Evolutionary conservation across 225 moss, liverwort and hornwort species (phyloP), one percentile per base, ranked within the genome.

Genomic region (Physcomitrellopsis africana): DNA sequence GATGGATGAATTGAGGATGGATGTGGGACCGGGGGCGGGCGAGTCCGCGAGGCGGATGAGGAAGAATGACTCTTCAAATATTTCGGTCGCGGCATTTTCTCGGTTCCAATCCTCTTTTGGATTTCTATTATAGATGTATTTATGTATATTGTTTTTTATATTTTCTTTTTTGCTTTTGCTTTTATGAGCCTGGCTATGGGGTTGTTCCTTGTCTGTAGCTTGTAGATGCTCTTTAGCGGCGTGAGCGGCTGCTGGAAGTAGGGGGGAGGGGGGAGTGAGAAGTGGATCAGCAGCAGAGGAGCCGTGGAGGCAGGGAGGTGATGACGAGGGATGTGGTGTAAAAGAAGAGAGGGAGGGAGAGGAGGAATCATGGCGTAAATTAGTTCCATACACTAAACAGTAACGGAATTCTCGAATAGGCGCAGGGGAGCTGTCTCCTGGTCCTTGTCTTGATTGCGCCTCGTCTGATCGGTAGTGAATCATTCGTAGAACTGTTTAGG

Each of bases 391-490:
- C 79, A 48, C 53, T 23, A 67, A 12, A 47, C 68, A 67, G 48
- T 59, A 82, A 82, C 82, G 69, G 77, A 77, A 77, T 84, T 77
- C 66, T 69, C 70, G 70, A 73, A 77, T 73, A 70, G 69, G 13
- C 59, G 60, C 69, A 47, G 63, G 37, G 48, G 56, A 41, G 48
- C 63, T 75, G 79, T 76, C 73, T 80, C 73, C 77, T 80, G 69
- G 73, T 43, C 69, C 46, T 63, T 77, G 65, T 60, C 72, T 54
- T 62, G 32, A 37, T 37, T 37, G 56, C 70, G 57, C 68, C 26
- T 3, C 14, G n/a, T 53, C 11, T 10, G 41, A 48, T 68, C 19
- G 10, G 43, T n/a, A 44, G 20, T 16, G 26, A 37, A 37, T 37
- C 32, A 49, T 54, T 47, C 67, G 9, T 43, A 23, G 24, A 46